phyloP scores from a whole-genome alignment of 1,284 basidiomycete species.

The Pterula multifida region DNA sequence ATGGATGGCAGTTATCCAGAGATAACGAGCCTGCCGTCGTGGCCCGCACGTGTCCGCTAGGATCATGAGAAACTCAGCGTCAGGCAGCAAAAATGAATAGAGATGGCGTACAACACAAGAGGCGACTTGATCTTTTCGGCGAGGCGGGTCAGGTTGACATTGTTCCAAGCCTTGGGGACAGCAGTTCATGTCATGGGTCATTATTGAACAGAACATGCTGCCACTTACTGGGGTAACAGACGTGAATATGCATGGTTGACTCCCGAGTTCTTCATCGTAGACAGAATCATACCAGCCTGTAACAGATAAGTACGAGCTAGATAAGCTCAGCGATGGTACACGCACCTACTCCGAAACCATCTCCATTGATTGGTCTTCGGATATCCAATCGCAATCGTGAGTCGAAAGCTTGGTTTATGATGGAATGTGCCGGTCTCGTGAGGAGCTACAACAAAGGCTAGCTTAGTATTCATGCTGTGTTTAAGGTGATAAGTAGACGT shows the following conservation, averaged over 20 bases:
- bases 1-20: conserved; percentile 91
- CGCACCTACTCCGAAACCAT: conserved; percentile 93
- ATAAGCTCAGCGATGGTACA: conserved; percentile 14
- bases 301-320: conserved; percentile 1
- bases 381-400: conserved; percentile 75
- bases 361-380: conserved; percentile 83
- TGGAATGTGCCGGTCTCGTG: conserved; percentile 87
- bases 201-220: background rate
- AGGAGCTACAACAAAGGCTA: conserved; percentile 49
- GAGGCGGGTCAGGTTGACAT: conserved; percentile 76
- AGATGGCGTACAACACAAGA: conserved; percentile 68
- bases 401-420: conserved; percentile 94
- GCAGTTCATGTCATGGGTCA: conserved; percentile 7
- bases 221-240: conserved; percentile 78
- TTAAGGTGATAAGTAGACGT: conserved; percentile 13
- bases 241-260: conserved; percentile 91
- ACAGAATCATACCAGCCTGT: conserved; percentile 78
- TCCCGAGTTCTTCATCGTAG: conserved; percentile 70
- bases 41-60: conserved; percentile 81
- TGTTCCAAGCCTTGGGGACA: conserved; percentile 75
- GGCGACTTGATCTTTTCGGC: conserved; percentile 94
- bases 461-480: conserved; percentile 7
- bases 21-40: conserved; percentile 80
- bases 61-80: conserved; percentile 2
- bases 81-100: background rate